Conservation (phyloP, 2,329 filamentous ascomycete genomes). For the Camillea tinctor region DNA sequence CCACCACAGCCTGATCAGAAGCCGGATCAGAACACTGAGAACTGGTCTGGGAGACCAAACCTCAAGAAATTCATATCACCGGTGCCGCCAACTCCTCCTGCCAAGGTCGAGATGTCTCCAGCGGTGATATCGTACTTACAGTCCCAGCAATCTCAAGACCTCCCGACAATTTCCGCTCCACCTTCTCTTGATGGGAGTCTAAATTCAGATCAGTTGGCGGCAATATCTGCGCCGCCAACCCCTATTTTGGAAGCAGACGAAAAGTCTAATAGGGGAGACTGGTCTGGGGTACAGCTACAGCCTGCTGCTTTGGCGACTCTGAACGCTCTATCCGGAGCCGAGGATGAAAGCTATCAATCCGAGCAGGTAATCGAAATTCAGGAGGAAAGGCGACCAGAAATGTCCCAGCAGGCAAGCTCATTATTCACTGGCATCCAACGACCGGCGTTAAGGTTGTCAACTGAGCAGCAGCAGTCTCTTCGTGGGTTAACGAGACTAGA, state of each 20-base stretch:
- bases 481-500: conserved; percentile 78
- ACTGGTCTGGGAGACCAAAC: conserved; percentile 45
- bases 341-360: conserved; percentile 59
- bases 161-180: conserved; percentile 75
- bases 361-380: conserved; percentile 54
- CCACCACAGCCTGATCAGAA: conserved; percentile 39
- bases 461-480: conserved; percentile 57
- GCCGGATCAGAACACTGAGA: conserved; percentile 35
- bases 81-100: conserved; percentile 62
- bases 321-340: conserved; percentile 65
- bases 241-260: conserved; percentile 65
- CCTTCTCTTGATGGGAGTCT: conserved; percentile 89
- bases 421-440: conserved; percentile 45
- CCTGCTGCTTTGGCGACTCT: conserved; percentile 78
- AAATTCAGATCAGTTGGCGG: conserved; percentile 82
- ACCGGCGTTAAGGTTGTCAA: conserved; percentile 36
- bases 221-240: conserved; percentile 80
- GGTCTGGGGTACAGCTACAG: conserved; percentile 74
- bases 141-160: conserved; percentile 57
- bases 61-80: conserved; percentile 54
- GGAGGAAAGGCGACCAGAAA: conserved; percentile 46
- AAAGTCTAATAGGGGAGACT: conserved; percentile 57
- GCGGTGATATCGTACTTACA: conserved; percentile 71
- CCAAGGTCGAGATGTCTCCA: conserved; percentile 73
- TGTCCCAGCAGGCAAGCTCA: conserved; percentile 51